Evolutionary conservation across 2,329 filamentous ascomycete genomes (phyloP).

Genomic region (Aulographum hederae): DNA sequence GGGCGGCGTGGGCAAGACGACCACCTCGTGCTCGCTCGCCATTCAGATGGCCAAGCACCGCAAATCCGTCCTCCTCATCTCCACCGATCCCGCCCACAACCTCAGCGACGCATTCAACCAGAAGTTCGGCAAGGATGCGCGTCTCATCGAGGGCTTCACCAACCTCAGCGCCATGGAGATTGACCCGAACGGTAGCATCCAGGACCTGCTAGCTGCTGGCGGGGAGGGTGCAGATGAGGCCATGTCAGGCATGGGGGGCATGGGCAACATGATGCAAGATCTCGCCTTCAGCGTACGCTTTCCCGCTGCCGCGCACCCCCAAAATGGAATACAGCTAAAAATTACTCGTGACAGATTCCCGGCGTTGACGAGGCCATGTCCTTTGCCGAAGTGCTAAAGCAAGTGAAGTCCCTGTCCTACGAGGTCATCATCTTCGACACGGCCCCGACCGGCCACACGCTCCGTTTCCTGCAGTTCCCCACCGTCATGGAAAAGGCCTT

Average conservation of each 20-base stretch:
- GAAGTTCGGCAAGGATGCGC: constrained; percentile 97
- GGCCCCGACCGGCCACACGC: constrained; percentile 89
- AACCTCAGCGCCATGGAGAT: constrained; percentile 99
- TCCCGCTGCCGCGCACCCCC: neutral
- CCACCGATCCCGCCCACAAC: constrained; percentile 96
- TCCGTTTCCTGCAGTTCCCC: constrained; percentile 96
- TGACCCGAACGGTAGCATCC: constrained; percentile 93
- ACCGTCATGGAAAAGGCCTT: constrained; percentile 96
- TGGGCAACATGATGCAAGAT: constrained; percentile 98
- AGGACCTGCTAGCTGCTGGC: constrained; percentile 70
- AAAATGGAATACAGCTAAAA: constrained; percentile 1
- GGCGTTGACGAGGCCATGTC: constrained; percentile 99
- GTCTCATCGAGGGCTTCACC: constrained; percentile 75
- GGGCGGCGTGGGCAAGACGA: constrained; percentile 96
- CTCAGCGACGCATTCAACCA: constrained; percentile 94
- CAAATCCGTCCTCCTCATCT: constrained; percentile 92
- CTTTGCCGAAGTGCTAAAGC: constrained; percentile 96
- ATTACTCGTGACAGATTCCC: constrained; percentile 47
- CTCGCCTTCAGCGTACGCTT: constrained; percentile 75
- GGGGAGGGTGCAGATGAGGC: constrained; percentile 55
- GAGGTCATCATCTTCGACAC: constrained; percentile 99
- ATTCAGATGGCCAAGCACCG: constrained; percentile 93
- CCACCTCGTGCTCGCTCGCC: constrained; percentile 94
- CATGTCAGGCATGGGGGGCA: constrained; percentile 46
- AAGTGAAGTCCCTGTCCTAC: constrained; percentile 97